Conservation (phyloP, 2,329 filamentous ascomycete genomes). For the Dissoconium aciculare region DNA sequence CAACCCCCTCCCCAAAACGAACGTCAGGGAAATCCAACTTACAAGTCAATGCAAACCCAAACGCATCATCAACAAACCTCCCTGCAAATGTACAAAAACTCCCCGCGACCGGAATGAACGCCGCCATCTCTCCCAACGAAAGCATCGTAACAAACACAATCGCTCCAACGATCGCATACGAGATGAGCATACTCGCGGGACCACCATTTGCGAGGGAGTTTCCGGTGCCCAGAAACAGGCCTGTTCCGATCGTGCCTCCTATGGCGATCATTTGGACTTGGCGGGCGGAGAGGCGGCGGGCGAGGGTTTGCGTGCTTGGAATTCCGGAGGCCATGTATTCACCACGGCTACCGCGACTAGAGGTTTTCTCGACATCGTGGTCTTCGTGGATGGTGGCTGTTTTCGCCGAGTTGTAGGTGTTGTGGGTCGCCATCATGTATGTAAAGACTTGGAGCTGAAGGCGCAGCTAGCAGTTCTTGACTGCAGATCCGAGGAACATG, state of each 20-base stretch:
- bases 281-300: slow-evolving; percentile 39
- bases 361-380: too few species aligned
- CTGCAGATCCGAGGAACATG: too few species aligned
- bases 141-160: slow-evolving; percentile 71
- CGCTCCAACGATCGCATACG: slow-evolving; percentile 52
- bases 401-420: too few species aligned
- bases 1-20: background rate
- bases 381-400: too few species aligned
- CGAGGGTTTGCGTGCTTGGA: slow-evolving; percentile 27
- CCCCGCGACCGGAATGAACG: slow-evolving; percentile 61
- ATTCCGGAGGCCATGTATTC: too few species aligned
- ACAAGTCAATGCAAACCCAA: slow-evolving; percentile 57
- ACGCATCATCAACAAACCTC: slow-evolving; percentile 49
- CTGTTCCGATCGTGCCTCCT: slow-evolving; percentile 38
- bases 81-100: slow-evolving; percentile 51
- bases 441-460: too few species aligned
- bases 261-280: slow-evolving; percentile 53
- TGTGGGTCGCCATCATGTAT: too few species aligned
- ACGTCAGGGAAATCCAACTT: background rate
- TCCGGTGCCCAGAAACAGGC: slow-evolving; percentile 46
- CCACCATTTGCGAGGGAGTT: slow-evolving; percentile 34
- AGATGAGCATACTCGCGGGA: slow-evolving; percentile 54
- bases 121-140: slow-evolving; percentile 67
- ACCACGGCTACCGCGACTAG: too few species aligned
- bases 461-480: too few species aligned